Percentiles rank a stretch among this genome's conserved stretches.
Conservation (phyloP, 345 rosid species). For the Cochlearia excelsa region DNA sequence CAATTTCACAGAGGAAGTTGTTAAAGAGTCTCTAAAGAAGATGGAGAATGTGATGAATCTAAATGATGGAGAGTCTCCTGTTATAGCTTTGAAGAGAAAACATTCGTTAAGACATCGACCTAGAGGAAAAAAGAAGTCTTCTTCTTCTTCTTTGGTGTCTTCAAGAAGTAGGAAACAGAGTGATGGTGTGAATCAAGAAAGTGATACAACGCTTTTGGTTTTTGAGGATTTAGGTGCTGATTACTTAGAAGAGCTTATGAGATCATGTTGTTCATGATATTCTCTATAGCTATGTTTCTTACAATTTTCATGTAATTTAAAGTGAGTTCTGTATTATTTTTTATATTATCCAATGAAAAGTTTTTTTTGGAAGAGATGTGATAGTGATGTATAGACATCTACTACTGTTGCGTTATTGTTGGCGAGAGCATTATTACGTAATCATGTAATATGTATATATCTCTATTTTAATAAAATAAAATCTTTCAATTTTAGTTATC, state of each 20-base stretch:
- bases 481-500: too few relatives aligned
- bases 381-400: neutral
- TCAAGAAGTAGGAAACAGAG: conserved; percentile 29
- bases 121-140: conserved; percentile 37
- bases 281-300: neutral
- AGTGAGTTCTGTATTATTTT: neutral
- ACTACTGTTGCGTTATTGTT: neutral
- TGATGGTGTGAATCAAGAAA: conserved; percentile 26
- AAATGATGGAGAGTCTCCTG: conserved; percentile 61
- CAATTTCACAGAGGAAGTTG: conserved; percentile 50
- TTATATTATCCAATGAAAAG: neutral
- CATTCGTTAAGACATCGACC: conserved; percentile 51
- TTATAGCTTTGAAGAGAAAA: conserved; percentile 52
- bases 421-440: neutral
- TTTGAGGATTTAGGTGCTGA: conserved; percentile 70
- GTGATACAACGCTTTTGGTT: conserved; percentile 40
- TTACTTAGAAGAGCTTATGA: conserved; percentile 64
- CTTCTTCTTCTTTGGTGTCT: conserved; percentile 7
- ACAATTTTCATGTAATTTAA: neutral
- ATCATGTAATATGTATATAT: neutral
- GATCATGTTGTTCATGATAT: conserved; percentile 40
- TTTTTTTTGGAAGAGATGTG: neutral
- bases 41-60: conserved; percentile 41
- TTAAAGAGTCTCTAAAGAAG: conserved; percentile 46
- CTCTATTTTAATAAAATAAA: neutral